Conservation (phyloP, 2,329 filamentous ascomycete species). For the Pyricularia sp. region DNA sequence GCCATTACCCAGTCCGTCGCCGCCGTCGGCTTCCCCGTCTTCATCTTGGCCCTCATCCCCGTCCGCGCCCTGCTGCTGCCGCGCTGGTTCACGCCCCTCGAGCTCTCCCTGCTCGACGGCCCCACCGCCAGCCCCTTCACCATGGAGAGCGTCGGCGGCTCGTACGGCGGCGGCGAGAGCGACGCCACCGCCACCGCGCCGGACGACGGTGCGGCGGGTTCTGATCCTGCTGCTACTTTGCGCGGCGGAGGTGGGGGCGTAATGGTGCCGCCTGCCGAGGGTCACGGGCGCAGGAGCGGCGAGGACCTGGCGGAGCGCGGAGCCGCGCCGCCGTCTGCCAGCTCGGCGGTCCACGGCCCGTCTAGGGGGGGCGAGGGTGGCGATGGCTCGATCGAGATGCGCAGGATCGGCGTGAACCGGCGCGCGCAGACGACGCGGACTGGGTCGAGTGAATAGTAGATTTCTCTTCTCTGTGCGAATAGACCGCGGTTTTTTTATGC, state of each 20-base stretch:
- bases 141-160: conserved; percentile 65
- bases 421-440: conserved; percentile 8
- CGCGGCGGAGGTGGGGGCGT: conserved; percentile 4
- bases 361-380: conserved; percentile 7
- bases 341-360: conserved; percentile 9
- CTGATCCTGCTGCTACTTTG: conserved; percentile 4
- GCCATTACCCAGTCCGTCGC: conserved; percentile 75
- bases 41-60: conserved; percentile 62
- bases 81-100: conserved; percentile 46
- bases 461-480: too few species aligned
- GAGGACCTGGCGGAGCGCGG: conserved; percentile 28
- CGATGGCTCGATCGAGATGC: conserved; percentile 17
- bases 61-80: conserved; percentile 56
- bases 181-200: conserved; percentile 8
- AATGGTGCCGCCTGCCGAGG: conserved; percentile 1
- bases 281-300: conserved; percentile 17
- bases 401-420: conserved; percentile 13
- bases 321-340: conserved; percentile 4
- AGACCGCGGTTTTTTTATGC: neutral
- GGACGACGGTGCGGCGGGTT: neutral
- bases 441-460: neutral
- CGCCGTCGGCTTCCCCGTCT: conserved; percentile 70
- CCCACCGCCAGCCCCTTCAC: conserved; percentile 67
- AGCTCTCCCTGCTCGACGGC: conserved; percentile 57
- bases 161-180: conserved; percentile 31